Percentiles rank a stretch among this genome's conserved stretches.
phyloP scores from a whole-genome alignment of 2,329 filamentous ascomycete genomes.

The Aspergillus sergii region DNA sequence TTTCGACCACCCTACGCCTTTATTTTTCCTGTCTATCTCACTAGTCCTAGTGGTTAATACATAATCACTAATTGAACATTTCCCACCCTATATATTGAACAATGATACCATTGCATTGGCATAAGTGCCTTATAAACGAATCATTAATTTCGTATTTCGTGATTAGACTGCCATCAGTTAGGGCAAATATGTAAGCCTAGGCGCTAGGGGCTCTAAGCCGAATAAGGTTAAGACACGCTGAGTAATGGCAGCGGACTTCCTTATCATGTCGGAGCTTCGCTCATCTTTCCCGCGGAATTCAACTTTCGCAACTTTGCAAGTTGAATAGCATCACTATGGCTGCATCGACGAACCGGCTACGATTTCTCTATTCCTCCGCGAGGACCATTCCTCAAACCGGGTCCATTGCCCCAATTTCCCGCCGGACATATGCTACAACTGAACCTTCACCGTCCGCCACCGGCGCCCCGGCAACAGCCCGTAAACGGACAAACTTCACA shows the following conservation, averaged over 20 bases:
- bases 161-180: background rate
- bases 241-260: constrained; percentile 6
- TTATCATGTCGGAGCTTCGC: constrained; percentile 11
- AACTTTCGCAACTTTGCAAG: constrained; percentile 15
- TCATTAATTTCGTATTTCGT: background rate
- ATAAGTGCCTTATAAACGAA: background rate
- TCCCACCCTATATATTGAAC: constrained; percentile 1
- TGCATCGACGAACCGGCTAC: constrained; percentile 34
- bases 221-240: constrained; percentile 7
- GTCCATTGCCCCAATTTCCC: constrained; percentile 19
- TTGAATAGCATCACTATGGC: constrained; percentile 33
- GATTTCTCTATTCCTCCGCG: constrained; percentile 34
- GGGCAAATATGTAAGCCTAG: background rate
- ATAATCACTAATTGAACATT: constrained; percentile 16
- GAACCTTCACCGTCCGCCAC: constrained; percentile 36
- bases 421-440: constrained; percentile 44
- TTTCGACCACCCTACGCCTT: background rate
- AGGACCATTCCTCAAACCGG: constrained; percentile 21
- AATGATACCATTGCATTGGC: constrained; percentile 14
- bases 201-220: background rate
- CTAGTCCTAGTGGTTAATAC: constrained; percentile 16
- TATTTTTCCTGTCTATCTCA: constrained; percentile 3
- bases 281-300: constrained; percentile 34
- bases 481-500: constrained; percentile 60
- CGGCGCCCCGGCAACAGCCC: constrained; percentile 53